These are phyloP conservation scores for Zoysia matrella DNA, from an alignment of 202 grass and related monocot species.

Conservation along the genomic window DNA sequence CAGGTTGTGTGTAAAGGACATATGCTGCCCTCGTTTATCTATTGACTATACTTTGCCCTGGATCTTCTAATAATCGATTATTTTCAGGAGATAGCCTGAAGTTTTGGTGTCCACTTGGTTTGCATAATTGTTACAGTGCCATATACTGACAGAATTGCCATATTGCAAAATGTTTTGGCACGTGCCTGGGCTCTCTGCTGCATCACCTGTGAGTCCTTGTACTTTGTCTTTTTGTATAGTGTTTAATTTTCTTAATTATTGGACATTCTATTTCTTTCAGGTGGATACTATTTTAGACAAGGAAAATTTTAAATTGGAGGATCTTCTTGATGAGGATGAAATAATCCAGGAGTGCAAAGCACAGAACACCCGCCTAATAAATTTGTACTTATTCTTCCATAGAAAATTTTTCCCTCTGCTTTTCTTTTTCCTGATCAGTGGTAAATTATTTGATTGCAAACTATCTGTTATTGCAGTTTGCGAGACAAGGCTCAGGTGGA, in stretches of 20 bases:
- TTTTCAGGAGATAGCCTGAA: conserved; percentile 43
- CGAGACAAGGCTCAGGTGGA: conserved; percentile 56
- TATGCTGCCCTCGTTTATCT: conserved; percentile 1
- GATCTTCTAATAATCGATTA: conserved; percentile 19
- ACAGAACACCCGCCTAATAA: conserved; percentile 87
- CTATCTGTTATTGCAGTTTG: conserved; percentile 55
- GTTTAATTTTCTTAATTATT: conserved; percentile 22
- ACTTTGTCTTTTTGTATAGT: conserved; percentile 30
- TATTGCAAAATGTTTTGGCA: conserved; percentile 93
- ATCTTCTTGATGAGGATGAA: conserved; percentile 97
- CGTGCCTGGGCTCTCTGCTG: conserved; percentile 72
- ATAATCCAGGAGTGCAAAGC: conserved; percentile 99
- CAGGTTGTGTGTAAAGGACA: neutral
- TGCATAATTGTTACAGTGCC: conserved; percentile 37
- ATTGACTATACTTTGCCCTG: neutral
- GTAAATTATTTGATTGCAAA: conserved; percentile 18
- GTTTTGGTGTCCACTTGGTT: conserved; percentile 23
- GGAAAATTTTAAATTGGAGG: conserved; percentile 87
- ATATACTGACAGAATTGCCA: conserved; percentile 15
- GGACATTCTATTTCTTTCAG: conserved; percentile 52
- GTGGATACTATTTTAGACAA: conserved; percentile 93
- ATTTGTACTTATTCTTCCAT: conserved; percentile 71
- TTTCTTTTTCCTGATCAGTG: neutral
- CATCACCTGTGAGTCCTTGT: conserved; percentile 75
- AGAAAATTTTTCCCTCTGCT: conserved; percentile 25